phyloP scores from a whole-genome alignment of 169 alveolate genomes.

The Babesia divergens region DNA sequence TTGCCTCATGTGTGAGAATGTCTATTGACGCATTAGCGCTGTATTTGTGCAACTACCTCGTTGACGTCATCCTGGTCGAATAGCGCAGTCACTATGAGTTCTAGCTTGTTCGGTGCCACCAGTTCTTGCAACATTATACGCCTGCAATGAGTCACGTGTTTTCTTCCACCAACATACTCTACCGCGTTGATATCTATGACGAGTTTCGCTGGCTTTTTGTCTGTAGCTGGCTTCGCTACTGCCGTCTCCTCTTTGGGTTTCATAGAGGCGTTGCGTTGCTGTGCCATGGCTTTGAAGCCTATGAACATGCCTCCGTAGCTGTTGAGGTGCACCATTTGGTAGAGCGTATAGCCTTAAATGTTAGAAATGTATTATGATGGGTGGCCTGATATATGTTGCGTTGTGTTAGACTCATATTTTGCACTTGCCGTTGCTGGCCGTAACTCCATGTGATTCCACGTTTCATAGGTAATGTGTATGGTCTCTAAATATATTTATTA shows the following conservation, averaged over 20 bases:
- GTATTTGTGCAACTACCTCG: slow-evolving; percentile 20
- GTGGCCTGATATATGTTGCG: too few species aligned
- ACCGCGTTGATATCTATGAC: slow-evolving; percentile 16
- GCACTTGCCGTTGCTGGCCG: too few species aligned
- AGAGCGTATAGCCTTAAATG: too few species aligned
- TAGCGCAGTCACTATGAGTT: slow-evolving; percentile 43
- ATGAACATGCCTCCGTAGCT: slow-evolving; percentile 63
- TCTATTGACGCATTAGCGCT: not conserved
- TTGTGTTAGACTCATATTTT: too few species aligned
- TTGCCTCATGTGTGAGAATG: slow-evolving; percentile 34
- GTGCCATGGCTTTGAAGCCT: slow-evolving; percentile 61
- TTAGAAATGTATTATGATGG: not conserved
- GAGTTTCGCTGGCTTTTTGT: slow-evolving; percentile 31
- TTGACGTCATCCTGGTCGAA: slow-evolving; percentile 49
- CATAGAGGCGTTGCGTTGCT: not conserved
- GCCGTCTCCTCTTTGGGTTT: not conserved
- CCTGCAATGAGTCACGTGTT: slow-evolving; percentile 6
- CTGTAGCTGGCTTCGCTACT: not conserved
- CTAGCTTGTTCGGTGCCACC: slow-evolving; percentile 14
- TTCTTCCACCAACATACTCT: slow-evolving; percentile 24
- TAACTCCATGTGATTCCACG: too few species aligned
- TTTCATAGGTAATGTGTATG: too few species aligned
- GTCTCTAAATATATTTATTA: too few species aligned
- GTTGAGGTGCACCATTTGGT: slow-evolving; percentile 22
- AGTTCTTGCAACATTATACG: slow-evolving; percentile 38